A percentile compares a stretch with the other conserved stretches of the same genome.
Conservation (phyloP, 768 basidiomycete species). For the Hericium erinaceus region DNA sequence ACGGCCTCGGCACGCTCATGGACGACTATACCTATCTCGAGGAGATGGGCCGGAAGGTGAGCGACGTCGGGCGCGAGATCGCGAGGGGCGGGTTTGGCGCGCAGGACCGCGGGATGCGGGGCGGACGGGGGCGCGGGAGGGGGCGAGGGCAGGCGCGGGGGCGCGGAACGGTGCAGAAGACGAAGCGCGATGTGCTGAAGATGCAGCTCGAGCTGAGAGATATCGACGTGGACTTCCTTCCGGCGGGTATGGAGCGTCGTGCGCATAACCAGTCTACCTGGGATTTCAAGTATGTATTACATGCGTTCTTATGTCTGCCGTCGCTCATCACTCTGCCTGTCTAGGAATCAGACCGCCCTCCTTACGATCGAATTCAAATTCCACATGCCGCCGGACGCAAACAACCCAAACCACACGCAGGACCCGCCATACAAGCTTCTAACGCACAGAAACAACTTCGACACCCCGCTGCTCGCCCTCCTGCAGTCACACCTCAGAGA, state of each 20-base stretch:
- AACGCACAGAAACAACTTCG: conserved; percentile 54
- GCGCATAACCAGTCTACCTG: conserved; percentile 75
- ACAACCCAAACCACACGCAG: conserved; percentile 27
- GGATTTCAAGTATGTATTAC: conserved; percentile 55
- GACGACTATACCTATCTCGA: conserved; percentile 84
- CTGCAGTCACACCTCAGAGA: conserved; percentile 40
- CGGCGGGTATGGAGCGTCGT: conserved; percentile 74
- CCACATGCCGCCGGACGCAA: conserved; percentile 40
- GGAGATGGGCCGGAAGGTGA: conserved; percentile 67
- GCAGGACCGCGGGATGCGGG: conserved; percentile 4
- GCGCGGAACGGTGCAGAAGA: conserved; percentile 25
- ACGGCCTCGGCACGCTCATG: conserved; percentile 83
- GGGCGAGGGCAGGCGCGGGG: conserved; percentile 24
- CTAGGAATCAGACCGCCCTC: conserved; percentile 56
- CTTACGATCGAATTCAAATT: conserved; percentile 71
- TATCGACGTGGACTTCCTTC: conserved; percentile 68
- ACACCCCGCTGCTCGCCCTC: conserved; percentile 39
- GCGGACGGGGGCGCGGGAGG: conserved; percentile 19
- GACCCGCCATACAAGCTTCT: conserved; percentile 40
- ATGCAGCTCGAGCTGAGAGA: conserved; percentile 58
- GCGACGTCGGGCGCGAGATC: conserved; percentile 66
- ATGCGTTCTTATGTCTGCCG: conserved; percentile 1
- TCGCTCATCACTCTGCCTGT: not conserved
- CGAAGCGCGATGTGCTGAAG: conserved; percentile 61
- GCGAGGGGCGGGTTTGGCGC: conserved; percentile 47